phyloP scores from a whole-genome alignment of 108 stramenopile genomes.

The Skeletonema grethae region DNA sequence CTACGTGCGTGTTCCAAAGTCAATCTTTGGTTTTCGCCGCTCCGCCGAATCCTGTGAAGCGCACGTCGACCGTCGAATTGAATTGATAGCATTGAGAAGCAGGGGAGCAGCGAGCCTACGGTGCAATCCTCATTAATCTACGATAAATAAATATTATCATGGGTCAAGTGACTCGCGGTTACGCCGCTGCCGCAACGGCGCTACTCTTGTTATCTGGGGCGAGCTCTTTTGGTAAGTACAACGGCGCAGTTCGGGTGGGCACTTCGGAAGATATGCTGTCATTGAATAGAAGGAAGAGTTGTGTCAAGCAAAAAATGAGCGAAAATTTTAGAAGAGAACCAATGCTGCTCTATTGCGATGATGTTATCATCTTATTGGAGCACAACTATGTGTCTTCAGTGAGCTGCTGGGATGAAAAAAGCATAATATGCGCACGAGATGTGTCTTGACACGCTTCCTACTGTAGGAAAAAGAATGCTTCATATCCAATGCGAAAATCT shows the following conservation, averaged over 20 bases:
- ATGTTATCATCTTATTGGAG: background rate
- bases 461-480: too few species aligned
- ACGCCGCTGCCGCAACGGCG: constrained; percentile 44
- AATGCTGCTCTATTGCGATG: background rate
- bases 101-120: background rate
- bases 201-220: constrained; percentile 36
- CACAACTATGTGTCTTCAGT: background rate
- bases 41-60: background rate
- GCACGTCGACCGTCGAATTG: background rate
- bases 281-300: background rate
- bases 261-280: background rate
- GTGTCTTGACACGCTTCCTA: background rate
- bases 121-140: background rate
- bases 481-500: background rate
- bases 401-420: background rate
- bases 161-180: constrained; percentile 21
- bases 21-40: too few species aligned
- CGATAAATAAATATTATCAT: constrained; percentile 25
- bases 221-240: constrained; percentile 37
- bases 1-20: background rate
- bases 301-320: constrained; percentile 1
- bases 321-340: background rate
- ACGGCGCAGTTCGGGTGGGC: background rate
- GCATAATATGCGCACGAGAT: background rate
- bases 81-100: background rate